Evolutionary conservation across 306 rosid genomes (phyloP).

Genomic region (Cicer bijugum): DNA sequence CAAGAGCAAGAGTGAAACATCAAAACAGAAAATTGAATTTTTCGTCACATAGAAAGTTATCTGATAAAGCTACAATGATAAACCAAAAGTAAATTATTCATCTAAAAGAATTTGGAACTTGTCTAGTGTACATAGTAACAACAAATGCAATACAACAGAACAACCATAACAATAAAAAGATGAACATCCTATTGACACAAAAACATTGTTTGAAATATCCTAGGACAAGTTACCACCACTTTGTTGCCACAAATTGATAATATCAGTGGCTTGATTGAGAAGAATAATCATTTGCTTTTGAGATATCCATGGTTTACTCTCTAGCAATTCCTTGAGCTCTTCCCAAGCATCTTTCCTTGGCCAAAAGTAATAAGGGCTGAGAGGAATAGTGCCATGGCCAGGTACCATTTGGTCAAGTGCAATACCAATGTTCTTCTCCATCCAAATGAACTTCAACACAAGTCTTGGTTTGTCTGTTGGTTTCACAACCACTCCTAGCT

Average conservation of each 20-base stretch:
- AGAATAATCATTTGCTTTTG: constrained; percentile 98
- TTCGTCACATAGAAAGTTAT: neutral
- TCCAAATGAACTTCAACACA: constrained; percentile 92
- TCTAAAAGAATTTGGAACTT: constrained; percentile 38
- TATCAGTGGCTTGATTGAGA: constrained; percentile 97
- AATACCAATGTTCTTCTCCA: constrained; percentile 97
- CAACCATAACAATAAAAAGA: constrained; percentile 15
- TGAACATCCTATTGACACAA: constrained; percentile 38
- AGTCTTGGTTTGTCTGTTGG: constrained; percentile 76
- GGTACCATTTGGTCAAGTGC: constrained; percentile 83
- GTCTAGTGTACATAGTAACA: constrained; percentile 37
- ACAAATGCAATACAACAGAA: constrained; percentile 40
- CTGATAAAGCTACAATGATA: constrained; percentile 8
- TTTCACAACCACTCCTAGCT: constrained; percentile 90
- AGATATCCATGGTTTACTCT: constrained; percentile 97
- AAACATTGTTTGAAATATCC: constrained; percentile 11
- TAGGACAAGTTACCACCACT: constrained; percentile 85
- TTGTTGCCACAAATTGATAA: constrained; percentile 98
- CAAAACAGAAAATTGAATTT: neutral
- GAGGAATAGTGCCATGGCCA: constrained; percentile 84
- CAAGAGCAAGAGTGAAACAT: neutral
- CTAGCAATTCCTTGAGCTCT: constrained; percentile 91
- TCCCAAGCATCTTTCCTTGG: constrained; percentile 99
- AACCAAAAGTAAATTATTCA: constrained; percentile 33
- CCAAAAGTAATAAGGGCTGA: constrained; percentile 98